Conservation (phyloP, 2,329 filamentous ascomycete species). For the Parastagonospora avenae region DNA sequence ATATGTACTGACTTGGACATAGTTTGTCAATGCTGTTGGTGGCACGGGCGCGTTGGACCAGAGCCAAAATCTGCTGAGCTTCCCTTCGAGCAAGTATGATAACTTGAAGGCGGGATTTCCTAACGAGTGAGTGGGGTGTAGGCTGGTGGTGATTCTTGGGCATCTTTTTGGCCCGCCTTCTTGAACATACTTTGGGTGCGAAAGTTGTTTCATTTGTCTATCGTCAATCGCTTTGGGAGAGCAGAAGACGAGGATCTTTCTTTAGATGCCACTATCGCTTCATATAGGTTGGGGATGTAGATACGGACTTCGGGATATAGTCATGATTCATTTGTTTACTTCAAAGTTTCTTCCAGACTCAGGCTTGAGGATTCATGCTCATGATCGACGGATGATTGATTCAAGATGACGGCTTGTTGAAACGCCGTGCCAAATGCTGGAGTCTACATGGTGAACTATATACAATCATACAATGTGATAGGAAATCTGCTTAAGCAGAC, state of each 20-base stretch:
- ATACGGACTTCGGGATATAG: too few species aligned
- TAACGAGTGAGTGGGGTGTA: constrained; percentile 16
- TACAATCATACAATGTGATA: neutral
- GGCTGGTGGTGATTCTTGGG: neutral
- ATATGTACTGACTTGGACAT: constrained; percentile 7
- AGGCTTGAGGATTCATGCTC: too few species aligned
- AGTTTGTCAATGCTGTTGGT: constrained; percentile 61
- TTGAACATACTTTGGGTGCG: neutral
- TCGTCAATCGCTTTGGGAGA: too few species aligned
- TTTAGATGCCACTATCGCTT: too few species aligned
- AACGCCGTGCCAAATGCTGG: neutral
- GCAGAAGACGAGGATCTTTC: too few species aligned
- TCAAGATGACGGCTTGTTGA: neutral
- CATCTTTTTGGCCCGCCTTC: neutral
- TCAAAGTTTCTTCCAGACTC: too few species aligned
- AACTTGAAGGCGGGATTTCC: constrained; percentile 56
- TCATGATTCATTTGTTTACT: too few species aligned
- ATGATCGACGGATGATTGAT: neutral
- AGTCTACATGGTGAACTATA: neutral
- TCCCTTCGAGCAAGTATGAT: constrained; percentile 71
- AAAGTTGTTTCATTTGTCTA: too few species aligned
- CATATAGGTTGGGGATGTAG: too few species aligned
- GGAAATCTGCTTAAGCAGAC: neutral
- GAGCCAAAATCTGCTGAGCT: constrained; percentile 65
- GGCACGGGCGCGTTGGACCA: constrained; percentile 58